A percentile compares a stretch with the other conserved stretches of the same genome.
These are phyloP conservation scores for Astraeus odoratus DNA, from an alignment of 768 basidiomycete genomes.

Conservation along the genomic window DNA sequence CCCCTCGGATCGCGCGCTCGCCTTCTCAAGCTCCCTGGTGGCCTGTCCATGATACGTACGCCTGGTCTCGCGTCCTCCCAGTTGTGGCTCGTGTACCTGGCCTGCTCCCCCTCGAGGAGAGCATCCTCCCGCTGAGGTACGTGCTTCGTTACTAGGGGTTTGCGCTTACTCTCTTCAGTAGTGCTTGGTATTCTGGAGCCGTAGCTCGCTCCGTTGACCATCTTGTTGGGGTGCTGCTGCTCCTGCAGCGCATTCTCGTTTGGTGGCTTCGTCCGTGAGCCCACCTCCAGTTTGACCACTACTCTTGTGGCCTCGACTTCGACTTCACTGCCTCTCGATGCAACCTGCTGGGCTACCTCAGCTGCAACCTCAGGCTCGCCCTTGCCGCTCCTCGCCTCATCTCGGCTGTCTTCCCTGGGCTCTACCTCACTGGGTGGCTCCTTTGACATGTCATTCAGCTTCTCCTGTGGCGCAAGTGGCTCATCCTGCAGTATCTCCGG, in stretches of 20 bases:
- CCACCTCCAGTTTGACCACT: neutral
- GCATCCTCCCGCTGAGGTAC: no score
- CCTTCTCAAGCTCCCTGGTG: no score
- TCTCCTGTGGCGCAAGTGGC: neutral
- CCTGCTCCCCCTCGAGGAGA: no score
- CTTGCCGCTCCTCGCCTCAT: neutral
- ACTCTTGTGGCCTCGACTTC: neutral
- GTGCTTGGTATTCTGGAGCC: neutral
- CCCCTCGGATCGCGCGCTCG: no score
- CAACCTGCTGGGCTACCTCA: neutral
- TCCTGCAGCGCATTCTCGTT: neutral
- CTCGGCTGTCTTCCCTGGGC: neutral
- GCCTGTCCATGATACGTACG: no score
- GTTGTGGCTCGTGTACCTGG: neutral
- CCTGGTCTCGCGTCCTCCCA: no score
- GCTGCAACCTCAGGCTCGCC: neutral
- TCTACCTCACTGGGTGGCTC: neutral
- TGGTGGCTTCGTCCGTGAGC: neutral
- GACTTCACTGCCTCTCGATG: neutral
- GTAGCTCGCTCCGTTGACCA: neutral
- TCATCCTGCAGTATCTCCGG: no score
- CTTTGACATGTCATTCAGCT: neutral
- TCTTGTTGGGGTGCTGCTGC: neutral
- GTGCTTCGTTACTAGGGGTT: neutral
- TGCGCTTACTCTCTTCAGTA: neutral